These are phyloP conservation scores for Syncephalastrum sp. DNA, from an alignment of 371 early-diverging fungal species.

Conservation along the genomic window DNA sequence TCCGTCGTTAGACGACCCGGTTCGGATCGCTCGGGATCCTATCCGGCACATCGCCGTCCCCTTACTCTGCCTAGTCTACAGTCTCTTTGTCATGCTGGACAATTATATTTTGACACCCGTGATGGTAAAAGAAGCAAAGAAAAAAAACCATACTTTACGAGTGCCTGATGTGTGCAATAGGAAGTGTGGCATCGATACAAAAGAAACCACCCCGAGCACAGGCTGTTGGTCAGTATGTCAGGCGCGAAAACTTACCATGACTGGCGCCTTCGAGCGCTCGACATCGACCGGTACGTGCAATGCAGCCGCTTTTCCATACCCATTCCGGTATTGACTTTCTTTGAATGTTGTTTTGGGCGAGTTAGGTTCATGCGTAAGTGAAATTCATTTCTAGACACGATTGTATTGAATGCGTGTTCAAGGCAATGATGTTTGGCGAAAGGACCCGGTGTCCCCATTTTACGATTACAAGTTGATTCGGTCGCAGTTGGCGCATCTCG, in stretches of 20 bases:
- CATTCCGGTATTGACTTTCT: not conserved
- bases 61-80: constrained; percentile 25
- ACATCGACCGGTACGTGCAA: constrained; percentile 51
- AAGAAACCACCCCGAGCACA: constrained; percentile 38
- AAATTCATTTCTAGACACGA: not conserved
- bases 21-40: constrained; percentile 14
- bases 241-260: constrained; percentile 57
- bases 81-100: constrained; percentile 18
- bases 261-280: constrained; percentile 55
- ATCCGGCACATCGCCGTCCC: constrained; percentile 29
- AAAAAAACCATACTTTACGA: not conserved
- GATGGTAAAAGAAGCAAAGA: constrained; percentile 13
- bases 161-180: constrained; percentile 9
- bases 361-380: constrained; percentile 9
- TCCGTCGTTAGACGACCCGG: too few relatives aligned
- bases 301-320: not conserved
- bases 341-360: not conserved
- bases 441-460: constrained; percentile 46
- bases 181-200: constrained; percentile 28
- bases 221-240: constrained; percentile 32
- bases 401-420: not conserved
- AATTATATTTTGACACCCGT: constrained; percentile 25
- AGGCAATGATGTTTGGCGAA: constrained; percentile 62
- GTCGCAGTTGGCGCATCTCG: constrained; percentile 52
- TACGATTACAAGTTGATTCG: constrained; percentile 72